Percentiles rank a stretch among this genome's conserved stretches.
Evolutionary conservation across 2,329 filamentous ascomycete species (phyloP).

Genomic region (Ustilaginoidea virens): DNA sequence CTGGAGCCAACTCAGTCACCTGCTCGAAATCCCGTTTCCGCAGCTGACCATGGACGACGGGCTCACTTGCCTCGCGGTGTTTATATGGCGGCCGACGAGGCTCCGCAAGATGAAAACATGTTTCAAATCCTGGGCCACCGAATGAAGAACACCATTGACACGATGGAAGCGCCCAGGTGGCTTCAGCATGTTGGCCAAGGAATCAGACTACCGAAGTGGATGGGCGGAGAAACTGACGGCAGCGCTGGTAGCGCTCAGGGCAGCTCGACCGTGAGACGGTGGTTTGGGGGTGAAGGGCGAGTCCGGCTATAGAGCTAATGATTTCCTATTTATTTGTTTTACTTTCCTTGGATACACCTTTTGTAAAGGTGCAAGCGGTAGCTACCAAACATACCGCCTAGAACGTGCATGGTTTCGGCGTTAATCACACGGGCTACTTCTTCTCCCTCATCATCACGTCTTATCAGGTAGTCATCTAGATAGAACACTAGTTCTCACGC

Average conservation of each 20-base stretch:
- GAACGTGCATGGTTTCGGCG: constrained; percentile 2
- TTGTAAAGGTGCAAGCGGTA: too few relatives aligned
- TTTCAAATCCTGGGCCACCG: constrained; percentile 72
- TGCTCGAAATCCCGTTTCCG: constrained; percentile 16
- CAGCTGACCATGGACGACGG: constrained; percentile 28
- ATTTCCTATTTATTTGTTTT: too few relatives aligned
- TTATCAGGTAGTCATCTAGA: too few relatives aligned
- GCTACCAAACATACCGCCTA: too few relatives aligned
- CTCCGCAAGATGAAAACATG: constrained; percentile 62
- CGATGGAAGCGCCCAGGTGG: constrained; percentile 69
- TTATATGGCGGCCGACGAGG: constrained; percentile 27
- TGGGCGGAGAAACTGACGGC: constrained; percentile 42
- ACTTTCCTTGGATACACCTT: too few relatives aligned
- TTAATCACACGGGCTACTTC: too few relatives aligned
- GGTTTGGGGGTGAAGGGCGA: constrained; percentile 34
- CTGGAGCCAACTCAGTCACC: too few relatives aligned
- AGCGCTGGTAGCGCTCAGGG: constrained; percentile 14
- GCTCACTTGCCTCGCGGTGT: too few relatives aligned
- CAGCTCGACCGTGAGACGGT: constrained; percentile 34
- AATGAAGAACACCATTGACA: constrained; percentile 85
- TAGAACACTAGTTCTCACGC: too few relatives aligned
- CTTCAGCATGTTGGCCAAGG: constrained; percentile 53
- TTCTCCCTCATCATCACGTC: too few relatives aligned
- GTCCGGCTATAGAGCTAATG: constrained; percentile 9
- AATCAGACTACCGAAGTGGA: constrained; percentile 69